These are phyloP conservation scores for Hippophae tibetana DNA, from an alignment of 306 rosid genomes.

Conservation along the genomic window DNA sequence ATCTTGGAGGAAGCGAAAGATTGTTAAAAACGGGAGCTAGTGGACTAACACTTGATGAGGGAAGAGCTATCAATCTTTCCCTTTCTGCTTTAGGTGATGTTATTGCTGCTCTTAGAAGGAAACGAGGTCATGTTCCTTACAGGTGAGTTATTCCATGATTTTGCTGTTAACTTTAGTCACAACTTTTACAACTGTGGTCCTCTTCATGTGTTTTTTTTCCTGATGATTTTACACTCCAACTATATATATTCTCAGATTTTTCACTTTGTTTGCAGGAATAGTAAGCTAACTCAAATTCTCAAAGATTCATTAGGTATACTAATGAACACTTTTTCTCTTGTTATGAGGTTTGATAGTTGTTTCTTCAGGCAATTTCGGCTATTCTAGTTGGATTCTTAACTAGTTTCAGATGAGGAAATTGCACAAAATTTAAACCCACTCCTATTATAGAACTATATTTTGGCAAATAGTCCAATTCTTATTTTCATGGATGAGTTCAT, in stretches of 20 bases:
- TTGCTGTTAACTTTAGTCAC: too few relatives aligned
- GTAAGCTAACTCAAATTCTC: conserved; percentile 91
- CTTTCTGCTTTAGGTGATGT: conserved; percentile 96
- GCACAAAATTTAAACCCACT: background rate
- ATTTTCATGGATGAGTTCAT: background rate
- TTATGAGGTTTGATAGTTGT: background rate
- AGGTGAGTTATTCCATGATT: conserved; percentile 40
- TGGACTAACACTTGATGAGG: conserved; percentile 87
- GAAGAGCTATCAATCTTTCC: conserved; percentile 93
- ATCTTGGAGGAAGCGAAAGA: conserved; percentile 95
- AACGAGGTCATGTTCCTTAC: conserved; percentile 84
- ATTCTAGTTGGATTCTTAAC: background rate
- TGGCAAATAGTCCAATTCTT: too few relatives aligned
- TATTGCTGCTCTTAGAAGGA: conserved; percentile 80
- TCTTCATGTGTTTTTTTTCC: conserved; percentile 17
- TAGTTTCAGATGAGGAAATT: background rate
- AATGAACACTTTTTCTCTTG: conserved; percentile 14
- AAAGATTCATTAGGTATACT: conserved; percentile 84
- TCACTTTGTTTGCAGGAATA: conserved; percentile 65
- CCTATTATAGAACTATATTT: background rate
- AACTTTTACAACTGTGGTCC: background rate
- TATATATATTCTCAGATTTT: conserved; percentile 6
- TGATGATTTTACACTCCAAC: conserved; percentile 20
- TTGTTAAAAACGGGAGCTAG: conserved; percentile 84
- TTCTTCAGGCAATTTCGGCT: background rate